Evolutionary conservation across 306 rosid species (phyloP), one percentile per base, ranked within the genome.

Genomic region (Trifolium subterraneum): DNA sequence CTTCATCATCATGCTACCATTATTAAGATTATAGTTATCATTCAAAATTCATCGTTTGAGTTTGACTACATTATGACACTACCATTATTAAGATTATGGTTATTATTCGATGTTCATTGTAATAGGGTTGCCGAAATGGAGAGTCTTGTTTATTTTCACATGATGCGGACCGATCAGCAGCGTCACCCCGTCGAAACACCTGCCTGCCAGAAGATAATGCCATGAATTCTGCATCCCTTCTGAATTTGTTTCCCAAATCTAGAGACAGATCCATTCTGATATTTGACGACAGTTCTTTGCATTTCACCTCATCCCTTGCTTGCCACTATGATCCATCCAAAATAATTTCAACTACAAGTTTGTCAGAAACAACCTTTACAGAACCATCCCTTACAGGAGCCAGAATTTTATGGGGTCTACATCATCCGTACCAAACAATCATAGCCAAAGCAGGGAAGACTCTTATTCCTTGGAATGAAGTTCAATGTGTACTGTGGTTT

Each of bases 51-150:
- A 62, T 38, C 35, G 74, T 4, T 42, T 62, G 71, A 68, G 55
- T 77, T 60, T 63, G 42, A 70, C 64, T 74, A 78, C 70, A 38
- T 58, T 67, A 80, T 56, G 75, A 36, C 59, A 48, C 45, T 38
- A n/a, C 44, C 18, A 7, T 71, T 65, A 7, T 14, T 61, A 69
- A 48, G 52, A 63, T 74, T 48, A 33, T 83, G 68, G 42, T 74
- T 35, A 38, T 59, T 64, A 71, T 59, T 25, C 54, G 62, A 66
- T 39, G 45, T 76, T 31, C 38, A 62, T 70, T 39, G 52, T 78
- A 51, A 73, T 84, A 93, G 97, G 97, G 97, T 71, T 93, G 97
- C 78, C 89, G 97, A 70, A 86, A 85, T 29, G 97, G 97, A 68
- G 83, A 44, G 45, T 84, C 89, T n/a, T 93, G 97, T 77, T 12